These are phyloP conservation scores for Trichoderma simmonsii DNA, from an alignment of 2,329 filamentous ascomycete genomes.

Conservation along the genomic window DNA sequence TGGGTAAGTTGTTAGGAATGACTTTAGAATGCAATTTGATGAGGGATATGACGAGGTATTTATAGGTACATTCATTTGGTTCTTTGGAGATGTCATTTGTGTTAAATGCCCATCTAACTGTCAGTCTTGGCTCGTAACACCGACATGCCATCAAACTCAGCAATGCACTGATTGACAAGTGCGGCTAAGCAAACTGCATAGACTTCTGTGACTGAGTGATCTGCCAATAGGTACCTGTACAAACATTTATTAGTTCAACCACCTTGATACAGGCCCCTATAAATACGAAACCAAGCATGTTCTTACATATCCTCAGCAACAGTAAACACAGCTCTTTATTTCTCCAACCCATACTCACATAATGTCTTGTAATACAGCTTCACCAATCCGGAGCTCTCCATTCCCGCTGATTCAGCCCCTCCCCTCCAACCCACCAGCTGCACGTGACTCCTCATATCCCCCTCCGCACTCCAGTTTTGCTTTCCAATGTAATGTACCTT, in stretches of 20 bases:
- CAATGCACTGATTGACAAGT: not conserved
- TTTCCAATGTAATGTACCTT: not conserved
- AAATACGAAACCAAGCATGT: not conserved
- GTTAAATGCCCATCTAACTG: not conserved
- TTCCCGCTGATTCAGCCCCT: slow-evolving; percentile 6
- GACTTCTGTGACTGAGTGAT: not conserved
- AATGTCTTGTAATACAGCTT: not conserved
- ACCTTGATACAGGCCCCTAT: not conserved
- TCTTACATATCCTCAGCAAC: not conserved
- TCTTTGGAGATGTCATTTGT: not conserved
- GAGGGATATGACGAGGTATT: not conserved
- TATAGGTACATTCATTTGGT: not conserved
- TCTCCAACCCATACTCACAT: not conserved
- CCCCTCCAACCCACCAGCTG: not conserved
- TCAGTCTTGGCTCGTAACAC: not conserved
- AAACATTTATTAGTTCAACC: not conserved
- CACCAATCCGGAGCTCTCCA: slow-evolving; percentile 7
- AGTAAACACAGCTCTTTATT: not conserved
- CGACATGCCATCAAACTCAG: not conserved
- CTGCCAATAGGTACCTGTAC: not conserved
- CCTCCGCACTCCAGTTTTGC: slow-evolving; percentile 15
- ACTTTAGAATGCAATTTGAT: not conserved
- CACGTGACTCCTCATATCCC: slow-evolving; percentile 20
- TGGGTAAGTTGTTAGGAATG: not conserved
- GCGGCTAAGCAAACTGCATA: not conserved